Conservation (phyloP, 2,329 filamentous ascomycete species). For the Ophiostoma novo-ulmi region DNA sequence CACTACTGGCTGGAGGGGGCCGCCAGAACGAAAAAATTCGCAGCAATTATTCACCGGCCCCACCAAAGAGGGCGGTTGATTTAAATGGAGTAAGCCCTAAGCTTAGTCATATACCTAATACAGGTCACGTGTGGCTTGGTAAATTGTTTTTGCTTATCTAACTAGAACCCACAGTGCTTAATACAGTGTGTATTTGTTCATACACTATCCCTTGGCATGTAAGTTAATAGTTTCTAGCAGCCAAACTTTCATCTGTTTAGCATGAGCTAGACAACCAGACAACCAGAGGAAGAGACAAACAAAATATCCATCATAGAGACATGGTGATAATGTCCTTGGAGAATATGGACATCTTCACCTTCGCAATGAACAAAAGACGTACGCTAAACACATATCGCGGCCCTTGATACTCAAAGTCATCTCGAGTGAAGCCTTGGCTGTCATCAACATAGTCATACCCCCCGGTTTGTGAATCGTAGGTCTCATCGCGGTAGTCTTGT, state of each 20-base stretch:
- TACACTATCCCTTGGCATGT: no score
- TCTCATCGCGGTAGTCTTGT: not conserved
- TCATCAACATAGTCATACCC: not conserved
- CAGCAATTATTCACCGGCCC: slow-evolving; percentile 10
- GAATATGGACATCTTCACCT: not conserved
- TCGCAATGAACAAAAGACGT: not conserved
- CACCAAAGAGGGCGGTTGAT: slow-evolving; percentile 5
- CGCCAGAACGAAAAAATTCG: slow-evolving; percentile 5
- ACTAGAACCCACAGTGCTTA: not conserved
- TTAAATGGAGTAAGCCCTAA: not conserved
- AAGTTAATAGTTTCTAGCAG: no score
- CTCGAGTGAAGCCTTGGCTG: not conserved
- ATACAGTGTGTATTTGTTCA: no score
- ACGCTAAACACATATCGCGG: not conserved
- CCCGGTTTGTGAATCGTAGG: not conserved
- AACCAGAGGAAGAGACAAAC: not conserved
- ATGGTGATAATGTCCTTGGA: not conserved
- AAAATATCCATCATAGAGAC: not conserved
- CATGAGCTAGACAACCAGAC: not conserved
- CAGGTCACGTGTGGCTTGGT: no score
- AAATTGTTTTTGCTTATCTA: no score
- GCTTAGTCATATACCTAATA: not conserved
- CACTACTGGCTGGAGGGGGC: not conserved
- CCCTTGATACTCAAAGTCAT: not conserved
- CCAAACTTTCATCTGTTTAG: no score